These are phyloP conservation scores for Xylaria sp. DNA, from an alignment of 2,329 filamentous ascomycete genomes.

Conservation along the genomic window DNA sequence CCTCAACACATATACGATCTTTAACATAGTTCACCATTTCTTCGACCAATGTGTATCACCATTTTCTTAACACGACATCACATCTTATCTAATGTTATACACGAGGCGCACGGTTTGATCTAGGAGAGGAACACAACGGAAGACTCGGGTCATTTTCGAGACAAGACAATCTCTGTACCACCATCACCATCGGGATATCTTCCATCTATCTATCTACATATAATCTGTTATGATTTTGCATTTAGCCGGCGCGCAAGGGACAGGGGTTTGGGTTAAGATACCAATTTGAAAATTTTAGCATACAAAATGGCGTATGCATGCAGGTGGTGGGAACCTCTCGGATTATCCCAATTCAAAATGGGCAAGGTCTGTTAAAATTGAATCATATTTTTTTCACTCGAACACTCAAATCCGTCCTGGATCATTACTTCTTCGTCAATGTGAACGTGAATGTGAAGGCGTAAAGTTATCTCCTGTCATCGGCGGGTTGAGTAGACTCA, in stretches of 20 bases:
- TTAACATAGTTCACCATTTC: neutral
- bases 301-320: neutral
- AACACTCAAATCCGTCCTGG: neutral
- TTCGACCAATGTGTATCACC: neutral
- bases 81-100: neutral
- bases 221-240: conserved; percentile 36
- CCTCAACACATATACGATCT: conserved; percentile 13
- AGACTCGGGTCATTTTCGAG: conserved; percentile 22
- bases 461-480: neutral
- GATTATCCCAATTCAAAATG: neutral
- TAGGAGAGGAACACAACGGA: conserved; percentile 6
- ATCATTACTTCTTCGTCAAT: neutral
- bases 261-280: conserved; percentile 28
- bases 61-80: conserved; percentile 13
- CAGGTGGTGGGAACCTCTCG: neutral
- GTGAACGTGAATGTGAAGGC: neutral
- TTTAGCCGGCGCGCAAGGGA: conserved; percentile 25
- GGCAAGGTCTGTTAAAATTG: neutral
- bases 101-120: conserved; percentile 13
- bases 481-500: neutral
- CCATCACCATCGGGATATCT: conserved; percentile 18
- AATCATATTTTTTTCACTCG: neutral
- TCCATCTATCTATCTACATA: conserved; percentile 7
- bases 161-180: conserved; percentile 20
- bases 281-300: conserved; percentile 33